Evolutionary conservation across 495 filamentous ascomycete species (phyloP).

Genomic region (Daldinia loculata): DNA sequence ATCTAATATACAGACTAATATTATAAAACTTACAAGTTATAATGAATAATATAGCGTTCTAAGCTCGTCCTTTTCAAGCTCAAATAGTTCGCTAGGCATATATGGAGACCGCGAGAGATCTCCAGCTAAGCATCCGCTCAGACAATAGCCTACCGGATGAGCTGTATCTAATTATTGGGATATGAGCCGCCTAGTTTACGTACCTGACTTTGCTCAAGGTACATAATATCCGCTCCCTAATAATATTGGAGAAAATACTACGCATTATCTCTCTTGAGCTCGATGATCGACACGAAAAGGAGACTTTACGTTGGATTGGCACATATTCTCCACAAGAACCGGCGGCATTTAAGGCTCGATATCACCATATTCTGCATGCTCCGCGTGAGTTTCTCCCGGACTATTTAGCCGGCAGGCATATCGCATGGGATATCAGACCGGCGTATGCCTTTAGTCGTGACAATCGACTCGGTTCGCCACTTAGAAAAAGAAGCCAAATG

Average conservation of each 20-base stretch:
- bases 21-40: not conserved
- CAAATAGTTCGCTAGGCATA: not conserved
- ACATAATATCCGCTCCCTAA: constrained; percentile 7
- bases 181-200: not conserved
- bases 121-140: constrained; percentile 7
- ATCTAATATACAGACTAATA: not conserved
- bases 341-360: constrained; percentile 6
- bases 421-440: constrained; percentile 1
- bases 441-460: not conserved
- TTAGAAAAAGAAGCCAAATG: not conserved
- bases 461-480: not conserved
- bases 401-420: constrained; percentile 31
- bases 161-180: constrained; percentile 8
- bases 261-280: not conserved
- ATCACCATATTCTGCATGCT: constrained; percentile 14
- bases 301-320: not conserved
- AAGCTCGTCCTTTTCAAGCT: constrained; percentile 10
- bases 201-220: constrained; percentile 12
- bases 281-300: constrained; percentile 9
- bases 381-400: constrained; percentile 9
- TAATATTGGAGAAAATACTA: constrained; percentile 12
- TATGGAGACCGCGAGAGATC: not conserved
- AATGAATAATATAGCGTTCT: not conserved
- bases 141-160: constrained; percentile 36
- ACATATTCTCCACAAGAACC: constrained; percentile 8